These are phyloP conservation scores for Cardamine occulta DNA, from an alignment of 345 rosid genomes.

Conservation along the genomic window DNA sequence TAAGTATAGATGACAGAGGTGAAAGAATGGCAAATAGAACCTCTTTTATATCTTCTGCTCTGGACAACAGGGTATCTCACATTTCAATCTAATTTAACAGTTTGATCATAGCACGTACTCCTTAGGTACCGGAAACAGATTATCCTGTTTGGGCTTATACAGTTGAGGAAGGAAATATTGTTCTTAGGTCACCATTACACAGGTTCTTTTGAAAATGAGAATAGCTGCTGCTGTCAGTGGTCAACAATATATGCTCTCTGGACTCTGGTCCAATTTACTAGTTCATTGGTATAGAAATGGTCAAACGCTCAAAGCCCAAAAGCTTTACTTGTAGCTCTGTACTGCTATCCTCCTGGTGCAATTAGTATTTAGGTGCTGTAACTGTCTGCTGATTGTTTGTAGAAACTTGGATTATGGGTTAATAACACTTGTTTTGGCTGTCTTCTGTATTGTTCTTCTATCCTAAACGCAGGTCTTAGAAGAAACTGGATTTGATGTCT, in stretches of 20 bases:
- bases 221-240: slow-evolving; percentile 23
- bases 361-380: slow-evolving; percentile 15
- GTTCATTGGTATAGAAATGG: slow-evolving; percentile 10
- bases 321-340: slow-evolving; percentile 18
- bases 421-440: neutral
- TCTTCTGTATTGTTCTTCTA: slow-evolving; percentile 10
- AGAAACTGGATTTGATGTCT: slow-evolving; percentile 95
- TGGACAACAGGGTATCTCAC: neutral
- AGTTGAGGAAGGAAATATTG: slow-evolving; percentile 9
- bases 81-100: slow-evolving; percentile 4
- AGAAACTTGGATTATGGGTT: slow-evolving; percentile 13
- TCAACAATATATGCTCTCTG: slow-evolving; percentile 1
- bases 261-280: neutral
- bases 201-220: neutral
- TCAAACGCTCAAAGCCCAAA: slow-evolving; percentile 23
- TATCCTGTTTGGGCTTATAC: slow-evolving; percentile 4
- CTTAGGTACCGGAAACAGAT: neutral
- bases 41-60: neutral
- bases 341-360: neutral
- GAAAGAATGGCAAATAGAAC: neutral
- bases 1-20: slow-evolving; percentile 14
- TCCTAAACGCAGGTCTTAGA: slow-evolving; percentile 71
- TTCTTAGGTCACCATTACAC: slow-evolving; percentile 22
- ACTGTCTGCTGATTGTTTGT: slow-evolving; percentile 17
- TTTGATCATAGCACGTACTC: slow-evolving; percentile 12